phyloP scores from a whole-genome alignment of 75 land plant genomes.

The Picea sitchensis region DNA sequence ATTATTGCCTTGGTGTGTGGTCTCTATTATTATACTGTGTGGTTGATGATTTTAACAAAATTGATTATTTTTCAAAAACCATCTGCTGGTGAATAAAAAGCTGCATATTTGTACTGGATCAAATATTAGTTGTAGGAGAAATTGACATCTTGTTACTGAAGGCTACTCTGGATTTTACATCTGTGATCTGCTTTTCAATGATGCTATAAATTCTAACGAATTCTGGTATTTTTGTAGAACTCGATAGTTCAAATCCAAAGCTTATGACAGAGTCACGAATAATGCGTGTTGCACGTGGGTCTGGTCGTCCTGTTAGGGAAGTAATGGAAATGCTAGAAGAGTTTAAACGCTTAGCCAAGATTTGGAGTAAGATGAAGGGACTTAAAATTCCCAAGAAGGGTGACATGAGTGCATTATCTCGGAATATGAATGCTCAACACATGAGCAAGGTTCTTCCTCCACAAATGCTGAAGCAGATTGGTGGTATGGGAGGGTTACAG shows the following conservation, averaged over 20 bases:
- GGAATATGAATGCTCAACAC: slow-evolving; percentile 97
- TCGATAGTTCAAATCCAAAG: slow-evolving; percentile 93
- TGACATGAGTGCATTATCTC: slow-evolving; percentile 90
- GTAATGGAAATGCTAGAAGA: slow-evolving; percentile 92
- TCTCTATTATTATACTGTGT: neutral
- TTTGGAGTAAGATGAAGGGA: slow-evolving; percentile 99
- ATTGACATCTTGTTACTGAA: neutral
- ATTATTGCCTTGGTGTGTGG: neutral
- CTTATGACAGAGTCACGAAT: slow-evolving; percentile 82
- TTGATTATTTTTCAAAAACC: neutral
- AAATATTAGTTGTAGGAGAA: neutral
- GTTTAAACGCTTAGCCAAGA: slow-evolving; percentile 91
- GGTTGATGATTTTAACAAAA: neutral
- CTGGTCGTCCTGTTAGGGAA: slow-evolving; percentile 64
- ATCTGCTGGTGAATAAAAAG: neutral
- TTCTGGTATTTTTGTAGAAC: slow-evolving; percentile 45
- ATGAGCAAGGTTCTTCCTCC: slow-evolving; percentile 97
- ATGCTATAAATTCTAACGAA: neutral
- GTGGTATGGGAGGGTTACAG: slow-evolving; percentile 92
- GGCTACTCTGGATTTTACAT: no score
- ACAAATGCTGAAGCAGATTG: slow-evolving; percentile 92
- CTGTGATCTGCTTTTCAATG: neutral
- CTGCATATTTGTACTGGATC: neutral
- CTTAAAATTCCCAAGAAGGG: slow-evolving; percentile 98
- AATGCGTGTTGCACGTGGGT: slow-evolving; percentile 84